Evolutionary conservation across 2,329 filamentous ascomycete species (phyloP), one percentile per base, ranked within the genome.

Genomic region (Cercospora sp.): DNA sequence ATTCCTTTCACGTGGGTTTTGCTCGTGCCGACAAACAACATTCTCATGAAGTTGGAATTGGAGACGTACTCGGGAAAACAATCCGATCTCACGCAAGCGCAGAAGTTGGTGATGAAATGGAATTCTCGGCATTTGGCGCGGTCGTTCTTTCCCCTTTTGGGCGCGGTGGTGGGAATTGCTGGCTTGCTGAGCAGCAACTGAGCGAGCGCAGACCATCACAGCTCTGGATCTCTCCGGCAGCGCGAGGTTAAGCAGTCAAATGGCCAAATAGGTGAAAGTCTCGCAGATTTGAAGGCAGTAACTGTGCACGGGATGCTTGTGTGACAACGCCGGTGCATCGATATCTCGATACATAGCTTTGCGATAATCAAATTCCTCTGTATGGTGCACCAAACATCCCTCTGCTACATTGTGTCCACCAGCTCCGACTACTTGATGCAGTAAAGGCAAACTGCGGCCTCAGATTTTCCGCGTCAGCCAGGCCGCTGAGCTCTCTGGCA

Each of bases 1-100:
- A 53, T 67, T 21, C 66, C 66, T 2, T 67, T 63, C 18, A 67
- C 66, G 16, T 67, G 66, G 66, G 45, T 67, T n/a, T 67, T 67
- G 18, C 58, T 67, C 60, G 32, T 26, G 34, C 30, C 32, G 28
- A 61, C 61, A 16, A 67, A 67, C 28, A 40, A 62, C 12, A 40
- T 12, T 2, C 24, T 67, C 16, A 58, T 32, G n/a, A 49, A 43
- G 30, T 49, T 66, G 45, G 59, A 53, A 24, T 13, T 45, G 24
- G 24, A 53, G 45, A 63, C 55, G 55, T n/a, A 21, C 43, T n/a
- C 32, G 43, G 43, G 43, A 6, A n/a, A 21, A 16, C 43, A 51
- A 21, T 12, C 16, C 16, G 43, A 62, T 21, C 21, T 62, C 12
- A 13, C n/a, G 16, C 43, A 62, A 28, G 65, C 65, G 21, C 10